Conservation (phyloP, 1,284 basidiomycete species). For the Flammula alnicola region DNA sequence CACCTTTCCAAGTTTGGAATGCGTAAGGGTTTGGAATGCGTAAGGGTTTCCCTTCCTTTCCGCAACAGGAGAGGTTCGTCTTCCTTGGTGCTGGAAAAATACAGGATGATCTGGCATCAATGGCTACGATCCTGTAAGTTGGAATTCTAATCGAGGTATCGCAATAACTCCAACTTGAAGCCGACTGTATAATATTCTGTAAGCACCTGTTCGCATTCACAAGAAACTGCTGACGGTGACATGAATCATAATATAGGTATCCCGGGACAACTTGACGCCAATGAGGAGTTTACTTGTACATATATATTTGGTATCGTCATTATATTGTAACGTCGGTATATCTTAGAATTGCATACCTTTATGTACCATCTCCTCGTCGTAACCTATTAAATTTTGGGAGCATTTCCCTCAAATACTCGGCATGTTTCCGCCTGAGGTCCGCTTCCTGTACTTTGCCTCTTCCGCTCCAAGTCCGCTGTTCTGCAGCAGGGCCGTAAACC, state of each 20-base stretch:
- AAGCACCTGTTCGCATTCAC: constrained; percentile 6
- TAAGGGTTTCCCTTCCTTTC: constrained; percentile 12
- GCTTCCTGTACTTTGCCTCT: constrained; percentile 83
- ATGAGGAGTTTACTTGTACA: no score
- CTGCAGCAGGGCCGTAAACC: constrained; percentile 78
- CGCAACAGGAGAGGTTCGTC: not conserved
- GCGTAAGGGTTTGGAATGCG: constrained; percentile 7
- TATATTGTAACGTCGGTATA: no score
- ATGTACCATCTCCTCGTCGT: constrained; percentile 61
- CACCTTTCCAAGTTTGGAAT: constrained; percentile 16
- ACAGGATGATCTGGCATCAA: no score
- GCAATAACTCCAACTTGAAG: no score
- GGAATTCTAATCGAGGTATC: constrained; percentile 19
- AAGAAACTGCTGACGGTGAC: not conserved
- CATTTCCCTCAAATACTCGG: constrained; percentile 90
- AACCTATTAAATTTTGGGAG: constrained; percentile 86
- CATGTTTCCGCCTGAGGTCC: constrained; percentile 85
- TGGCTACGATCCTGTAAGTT: no score
- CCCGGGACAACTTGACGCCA: no score
- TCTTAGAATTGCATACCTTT: constrained; percentile 17
- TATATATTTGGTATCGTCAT: no score
- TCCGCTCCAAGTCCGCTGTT: constrained; percentile 83
- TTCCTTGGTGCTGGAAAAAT: no score
- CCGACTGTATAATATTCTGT: constrained; percentile 14
- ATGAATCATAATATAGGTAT: not conserved